A percentile compares a stretch with the other conserved stretches of the same genome.
Conservation (phyloP, 495 filamentous ascomycete genomes). For the Margaritispora aquatica region DNA sequence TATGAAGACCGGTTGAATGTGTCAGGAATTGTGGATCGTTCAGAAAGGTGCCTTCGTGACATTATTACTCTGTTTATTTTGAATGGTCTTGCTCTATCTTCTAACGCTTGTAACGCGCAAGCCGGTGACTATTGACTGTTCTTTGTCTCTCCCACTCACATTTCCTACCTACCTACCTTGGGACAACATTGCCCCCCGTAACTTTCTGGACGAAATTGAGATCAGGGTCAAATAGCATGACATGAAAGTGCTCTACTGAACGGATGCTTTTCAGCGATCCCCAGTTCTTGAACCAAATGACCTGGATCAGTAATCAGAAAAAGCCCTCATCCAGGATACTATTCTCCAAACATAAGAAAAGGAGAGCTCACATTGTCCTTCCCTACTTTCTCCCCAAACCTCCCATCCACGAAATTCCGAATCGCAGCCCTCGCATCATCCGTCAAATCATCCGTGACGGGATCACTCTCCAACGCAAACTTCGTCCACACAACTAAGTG, state of each 20-base stretch:
- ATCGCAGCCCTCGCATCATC: conserved; percentile 54
- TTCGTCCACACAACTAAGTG: conserved; percentile 92
- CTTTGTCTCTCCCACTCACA: conserved; percentile 5
- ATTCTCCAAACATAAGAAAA: background rate
- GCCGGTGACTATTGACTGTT: background rate
- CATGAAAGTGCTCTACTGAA: conserved; percentile 91
- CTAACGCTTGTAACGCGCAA: too few relatives aligned
- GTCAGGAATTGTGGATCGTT: too few relatives aligned
- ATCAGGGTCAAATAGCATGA: conserved; percentile 77
- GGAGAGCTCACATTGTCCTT: conserved; percentile 36
- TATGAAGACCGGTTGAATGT: too few relatives aligned
- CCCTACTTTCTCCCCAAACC: conserved; percentile 43
- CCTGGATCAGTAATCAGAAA: conserved; percentile 34
- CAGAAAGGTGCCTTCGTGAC: too few relatives aligned
- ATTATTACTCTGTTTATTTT: too few relatives aligned
- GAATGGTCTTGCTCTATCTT: too few relatives aligned
- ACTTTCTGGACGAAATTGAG: conserved; percentile 61
- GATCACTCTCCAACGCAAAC: conserved; percentile 61
- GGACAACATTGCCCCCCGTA: conserved; percentile 69
- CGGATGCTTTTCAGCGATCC: conserved; percentile 69
- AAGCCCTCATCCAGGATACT: background rate
- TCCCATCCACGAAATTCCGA: conserved; percentile 57
- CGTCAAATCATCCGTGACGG: conserved; percentile 59
- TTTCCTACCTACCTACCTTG: conserved; percentile 45
- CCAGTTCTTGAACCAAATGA: conserved; percentile 93